Percentiles rank a stretch among this genome's conserved stretches.
phyloP scores from a whole-genome alignment of 768 basidiomycete species.

The Hydnum rufescens region DNA sequence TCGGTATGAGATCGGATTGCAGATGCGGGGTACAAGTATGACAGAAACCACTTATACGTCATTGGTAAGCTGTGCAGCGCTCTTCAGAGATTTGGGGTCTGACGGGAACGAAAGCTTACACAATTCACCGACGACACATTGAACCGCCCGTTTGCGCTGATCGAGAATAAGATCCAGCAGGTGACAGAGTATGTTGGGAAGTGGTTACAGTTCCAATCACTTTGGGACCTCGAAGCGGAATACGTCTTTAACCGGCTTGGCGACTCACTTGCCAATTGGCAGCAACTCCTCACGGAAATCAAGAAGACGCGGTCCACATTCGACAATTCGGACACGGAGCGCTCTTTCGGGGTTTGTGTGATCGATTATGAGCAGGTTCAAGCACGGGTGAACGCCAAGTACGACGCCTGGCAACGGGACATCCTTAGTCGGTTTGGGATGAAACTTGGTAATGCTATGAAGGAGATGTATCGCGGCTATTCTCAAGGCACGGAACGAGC shows the following conservation, averaged over 20 bases:
- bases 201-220: constrained; percentile 97
- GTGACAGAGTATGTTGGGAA: constrained; percentile 84
- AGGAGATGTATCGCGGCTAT: constrained; percentile 92
- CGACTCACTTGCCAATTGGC: constrained; percentile 85
- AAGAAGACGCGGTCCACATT: constrained; percentile 92
- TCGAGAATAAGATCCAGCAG: constrained; percentile 75
- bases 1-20: constrained; percentile 88
- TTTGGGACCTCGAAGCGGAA: constrained; percentile 97
- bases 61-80: constrained; percentile 26
- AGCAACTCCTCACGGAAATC: constrained; percentile 89
- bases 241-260: constrained; percentile 91
- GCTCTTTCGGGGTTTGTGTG: constrained; percentile 78
- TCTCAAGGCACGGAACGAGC: constrained; percentile 80
- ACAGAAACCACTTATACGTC: constrained; percentile 68
- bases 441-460: constrained; percentile 89
- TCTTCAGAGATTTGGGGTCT: constrained; percentile 4
- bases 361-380: constrained; percentile 98
- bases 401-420: constrained; percentile 94
- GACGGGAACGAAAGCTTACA: constrained; percentile 32
- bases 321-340: constrained; percentile 87
- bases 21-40: constrained; percentile 45
- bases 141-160: constrained; percentile 61
- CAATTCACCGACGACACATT: constrained; percentile 54
- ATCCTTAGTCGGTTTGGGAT: constrained; percentile 80
- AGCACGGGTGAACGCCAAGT: constrained; percentile 92